Evolutionary conservation across 1,284 basidiomycete species (phyloP), one percentile per base, ranked within the genome.

Genomic region (Volvariella surrecta): DNA sequence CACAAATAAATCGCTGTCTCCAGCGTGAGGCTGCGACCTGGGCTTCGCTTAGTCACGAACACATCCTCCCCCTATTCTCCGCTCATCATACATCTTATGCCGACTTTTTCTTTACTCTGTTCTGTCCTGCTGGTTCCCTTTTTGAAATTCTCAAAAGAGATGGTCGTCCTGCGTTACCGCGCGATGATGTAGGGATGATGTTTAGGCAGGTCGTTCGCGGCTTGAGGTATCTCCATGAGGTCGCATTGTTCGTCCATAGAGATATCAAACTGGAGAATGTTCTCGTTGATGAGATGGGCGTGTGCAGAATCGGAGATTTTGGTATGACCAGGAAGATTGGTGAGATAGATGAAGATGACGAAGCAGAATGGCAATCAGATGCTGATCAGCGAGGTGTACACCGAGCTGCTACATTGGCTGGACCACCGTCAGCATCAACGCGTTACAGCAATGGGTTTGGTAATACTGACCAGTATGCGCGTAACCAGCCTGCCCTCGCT

Each of bases 191-290:
- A 0, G 82, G 89, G 42, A 86, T 83, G 67, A 85, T 92, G 73
- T 94, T 97, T 59, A 76, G 84, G 39, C 92, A 96, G 62, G 79
- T 97, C 45, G 89, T 92, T 24, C 73, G 82, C 38, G 94, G 91
- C 9, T 68, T 97, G 51, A 71, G 79, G 45, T 94, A 92, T 59
- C 65, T 99, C 54, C 94, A 98, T 61, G 79, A 85, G 49, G 74
- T 78, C 39, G 84, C 80, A 18, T 67, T 74, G 13, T 76, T 88
- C 51, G 82, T 93, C 43, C 93, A 97, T 65, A 79, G 90, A 51
- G 93, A 99, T 64, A 71, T 99, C 62, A 99, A 99, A 67, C 78
- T 97, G 45, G 95, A 98, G 67, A 99, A 99, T 66, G 82, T 98
- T 39, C 75, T 99, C 42, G 82, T 93, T 45, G 91, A 94, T 61